Evolutionary conservation across 2,329 filamentous ascomycete genomes (phyloP).

Genomic region (Monosporascus sp.): DNA sequence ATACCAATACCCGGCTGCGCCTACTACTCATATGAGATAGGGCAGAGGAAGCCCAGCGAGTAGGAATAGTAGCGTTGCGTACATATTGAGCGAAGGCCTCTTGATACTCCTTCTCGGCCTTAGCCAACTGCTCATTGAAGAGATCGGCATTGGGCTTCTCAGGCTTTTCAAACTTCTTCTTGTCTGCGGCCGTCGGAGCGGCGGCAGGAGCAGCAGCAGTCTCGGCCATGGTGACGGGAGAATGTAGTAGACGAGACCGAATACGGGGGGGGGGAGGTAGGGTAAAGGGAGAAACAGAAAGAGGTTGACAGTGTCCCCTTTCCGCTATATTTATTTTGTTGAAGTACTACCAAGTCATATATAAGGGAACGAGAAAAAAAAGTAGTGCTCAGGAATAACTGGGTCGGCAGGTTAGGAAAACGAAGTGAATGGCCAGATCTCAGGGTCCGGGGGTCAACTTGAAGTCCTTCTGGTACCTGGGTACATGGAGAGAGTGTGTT

Average conservation of each 20-base stretch:
- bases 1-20: too few relatives aligned
- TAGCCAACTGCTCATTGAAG: slow-evolving; percentile 73
- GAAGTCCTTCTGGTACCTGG: too few relatives aligned
- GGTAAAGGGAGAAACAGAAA: background rate
- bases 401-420: background rate
- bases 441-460: background rate
- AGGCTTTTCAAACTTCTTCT: slow-evolving; percentile 50
- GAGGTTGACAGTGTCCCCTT: background rate
- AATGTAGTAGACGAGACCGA: background rate
- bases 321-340: background rate
- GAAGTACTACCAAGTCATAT: too few relatives aligned
- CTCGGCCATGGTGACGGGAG: slow-evolving; percentile 40
- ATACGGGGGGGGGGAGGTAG: background rate
- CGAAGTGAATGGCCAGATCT: background rate
- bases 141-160: slow-evolving; percentile 81
- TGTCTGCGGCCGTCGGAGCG: slow-evolving; percentile 38
- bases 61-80: slow-evolving; percentile 10
- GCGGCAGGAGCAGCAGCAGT: slow-evolving; percentile 38
- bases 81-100: slow-evolving; percentile 59
- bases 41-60: background rate
- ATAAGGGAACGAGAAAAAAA: background rate
- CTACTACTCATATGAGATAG: background rate
- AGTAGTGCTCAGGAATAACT: background rate
- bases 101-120: slow-evolving; percentile 83
- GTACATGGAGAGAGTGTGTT: background rate